A percentile compares a stretch with the other conserved stretches of the same genome.
Conservation (phyloP, 768 basidiomycete species). For the Kwoniella bestiolae region DNA sequence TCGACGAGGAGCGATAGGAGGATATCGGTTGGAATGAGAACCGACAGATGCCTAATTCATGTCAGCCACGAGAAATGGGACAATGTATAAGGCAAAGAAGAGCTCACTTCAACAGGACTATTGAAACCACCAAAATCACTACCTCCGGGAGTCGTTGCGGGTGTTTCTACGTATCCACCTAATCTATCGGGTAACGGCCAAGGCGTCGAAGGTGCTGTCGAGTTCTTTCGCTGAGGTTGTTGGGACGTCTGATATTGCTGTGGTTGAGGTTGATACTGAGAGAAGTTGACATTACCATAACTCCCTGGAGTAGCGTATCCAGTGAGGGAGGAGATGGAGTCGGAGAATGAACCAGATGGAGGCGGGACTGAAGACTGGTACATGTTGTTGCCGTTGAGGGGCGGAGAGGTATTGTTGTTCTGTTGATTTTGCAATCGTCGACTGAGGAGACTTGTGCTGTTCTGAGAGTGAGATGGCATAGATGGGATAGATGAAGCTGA, state of each 20-base stretch:
- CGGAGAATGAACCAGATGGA: slow-evolving; percentile 6
- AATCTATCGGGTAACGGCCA: slow-evolving; percentile 38
- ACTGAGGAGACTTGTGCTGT: slow-evolving; percentile 21
- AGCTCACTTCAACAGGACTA: slow-evolving; percentile 40
- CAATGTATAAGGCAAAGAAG: not conserved
- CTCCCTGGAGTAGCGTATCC: slow-evolving; percentile 8
- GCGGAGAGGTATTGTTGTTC: slow-evolving; percentile 11
- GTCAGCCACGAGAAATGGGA: not conserved
- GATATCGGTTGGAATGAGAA: slow-evolving; percentile 17
- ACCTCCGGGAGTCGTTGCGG: slow-evolving; percentile 47
- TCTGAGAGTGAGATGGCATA: slow-evolving; percentile 3
- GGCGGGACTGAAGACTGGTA: slow-evolving; percentile 13
- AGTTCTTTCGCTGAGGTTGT: slow-evolving; percentile 19
- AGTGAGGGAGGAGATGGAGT: slow-evolving; percentile 4
- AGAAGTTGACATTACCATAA: slow-evolving; percentile 11
- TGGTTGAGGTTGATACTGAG: slow-evolving; percentile 18
- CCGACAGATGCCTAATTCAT: slow-evolving; percentile 10
- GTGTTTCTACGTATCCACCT: slow-evolving; percentile 39
- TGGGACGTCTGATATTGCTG: slow-evolving; percentile 20
- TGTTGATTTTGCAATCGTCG: slow-evolving; percentile 23
- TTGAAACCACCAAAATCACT: slow-evolving; percentile 37
- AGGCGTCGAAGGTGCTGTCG: slow-evolving; percentile 8
- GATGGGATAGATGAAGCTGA: slow-evolving; percentile 8
- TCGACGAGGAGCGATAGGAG: slow-evolving; percentile 33
- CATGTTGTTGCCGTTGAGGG: slow-evolving; percentile 10